Base-by-base conservation (phyloP, 2,329 filamentous ascomycete species). In the Monilinia fructicola region DNA sequence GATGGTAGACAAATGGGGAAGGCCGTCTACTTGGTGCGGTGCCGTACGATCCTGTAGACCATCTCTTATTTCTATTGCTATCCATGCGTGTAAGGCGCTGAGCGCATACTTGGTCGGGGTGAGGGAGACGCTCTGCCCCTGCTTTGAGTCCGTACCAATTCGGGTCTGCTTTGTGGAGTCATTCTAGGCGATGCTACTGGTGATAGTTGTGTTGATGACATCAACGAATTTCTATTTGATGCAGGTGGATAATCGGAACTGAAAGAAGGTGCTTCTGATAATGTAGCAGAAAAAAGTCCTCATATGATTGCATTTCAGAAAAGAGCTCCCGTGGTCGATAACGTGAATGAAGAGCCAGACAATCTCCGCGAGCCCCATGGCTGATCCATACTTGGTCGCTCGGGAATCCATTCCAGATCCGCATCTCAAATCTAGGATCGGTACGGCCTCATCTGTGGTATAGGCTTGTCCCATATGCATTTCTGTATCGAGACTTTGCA, bases 21-120 rank as follows among this genome's bases (percentile, higher is more conserved):
- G 84, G 82, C 42, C 87, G 81, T 66, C 84, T 80, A 73, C 79
- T 85, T 31, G 81, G 81, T 26, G 81, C 77, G 1, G 86, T 84
- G 26, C 84, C 87, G 68, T 89, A 91, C 4, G 88, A 91, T 18
- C 89, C 90, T 4, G 90, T 92, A 26, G 90, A 92, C 90, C 90
- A 93, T 71, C 90, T 83, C 81, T 92, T 92, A 75, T 83, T 87
- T 69, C 88, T 84, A 55, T 81, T 82, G 63, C 82, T 84, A 55
- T 92, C 89, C 61, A 91, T 82, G 61, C 81, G n/a, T 88, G 78
- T 92, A 92, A 0, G 90, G 90, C 23, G 87, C 88, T 52, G 89
- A 85, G 69, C 90, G 85, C 74, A 89, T 82, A 65, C 83, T 87
- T 42, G 86, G 87, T 54, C 89, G 84, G 28, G 90, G 89, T 42